These are phyloP conservation scores for Aspergillus glaucus DNA, from an alignment of 2,329 filamentous ascomycete species.

Conservation along the genomic window DNA sequence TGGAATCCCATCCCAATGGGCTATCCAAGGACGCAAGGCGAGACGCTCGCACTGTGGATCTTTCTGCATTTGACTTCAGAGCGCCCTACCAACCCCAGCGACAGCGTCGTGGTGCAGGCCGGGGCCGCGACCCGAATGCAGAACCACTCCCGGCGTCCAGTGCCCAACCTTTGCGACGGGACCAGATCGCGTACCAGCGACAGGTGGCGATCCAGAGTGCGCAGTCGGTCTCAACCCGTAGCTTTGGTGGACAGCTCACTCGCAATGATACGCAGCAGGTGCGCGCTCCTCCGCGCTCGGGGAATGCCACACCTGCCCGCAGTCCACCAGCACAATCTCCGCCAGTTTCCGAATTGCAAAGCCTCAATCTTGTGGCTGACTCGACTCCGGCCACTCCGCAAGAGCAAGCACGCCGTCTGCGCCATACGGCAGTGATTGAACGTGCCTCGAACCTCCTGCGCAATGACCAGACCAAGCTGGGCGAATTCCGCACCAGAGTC, in stretches of 20 bases:
- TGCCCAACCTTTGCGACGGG: constrained; percentile 72
- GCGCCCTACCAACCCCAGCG: constrained; percentile 61
- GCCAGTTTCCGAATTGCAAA: constrained; percentile 41
- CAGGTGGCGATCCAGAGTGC: constrained; percentile 87
- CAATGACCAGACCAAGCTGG: constrained; percentile 68
- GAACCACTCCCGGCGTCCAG: constrained; percentile 71
- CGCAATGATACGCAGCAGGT: constrained; percentile 42
- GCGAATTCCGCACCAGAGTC: constrained; percentile 70
- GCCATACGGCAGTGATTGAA: constrained; percentile 79
- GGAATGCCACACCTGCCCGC: constrained; percentile 21
- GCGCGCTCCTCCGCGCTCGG: constrained; percentile 38
- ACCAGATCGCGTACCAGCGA: constrained; percentile 84
- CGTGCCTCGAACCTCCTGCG: constrained; percentile 74
- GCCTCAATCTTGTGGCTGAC: constrained; percentile 43
- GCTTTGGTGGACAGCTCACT: constrained; percentile 81
- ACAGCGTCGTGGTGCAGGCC: constrained; percentile 53
- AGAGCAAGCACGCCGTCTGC: constrained; percentile 71
- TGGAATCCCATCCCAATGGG: constrained; percentile 72
- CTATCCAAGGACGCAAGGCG: constrained; percentile 76
- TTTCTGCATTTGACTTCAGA: constrained; percentile 77
- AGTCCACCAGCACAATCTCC: constrained; percentile 20
- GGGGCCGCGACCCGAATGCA: constrained; percentile 80
- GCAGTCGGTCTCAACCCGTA: constrained; percentile 70
- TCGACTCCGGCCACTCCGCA: constrained; percentile 55
- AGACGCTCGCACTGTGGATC: constrained; percentile 78